These are phyloP conservation scores for Geosmithia flava DNA, from an alignment of 2,329 filamentous ascomycete genomes.

Conservation along the genomic window DNA sequence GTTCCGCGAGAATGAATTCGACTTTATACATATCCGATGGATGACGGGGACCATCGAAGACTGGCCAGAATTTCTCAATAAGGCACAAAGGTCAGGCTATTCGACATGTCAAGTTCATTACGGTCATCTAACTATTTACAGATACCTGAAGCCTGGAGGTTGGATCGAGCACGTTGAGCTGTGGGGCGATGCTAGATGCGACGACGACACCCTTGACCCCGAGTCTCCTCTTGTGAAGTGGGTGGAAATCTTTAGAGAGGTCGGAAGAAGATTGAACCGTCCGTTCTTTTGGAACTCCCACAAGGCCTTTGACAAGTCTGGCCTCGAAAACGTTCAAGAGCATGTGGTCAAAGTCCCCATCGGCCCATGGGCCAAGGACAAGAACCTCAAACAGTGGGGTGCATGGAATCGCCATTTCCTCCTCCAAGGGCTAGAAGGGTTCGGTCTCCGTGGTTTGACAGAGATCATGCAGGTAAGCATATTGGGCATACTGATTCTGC, in stretches of 20 bases:
- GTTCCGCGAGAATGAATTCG: conserved; percentile 14
- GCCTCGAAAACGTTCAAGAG: not conserved
- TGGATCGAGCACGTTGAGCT: conserved; percentile 45
- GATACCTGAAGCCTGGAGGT: conserved; percentile 34
- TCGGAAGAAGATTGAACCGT: not conserved
- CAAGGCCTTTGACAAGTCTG: not conserved
- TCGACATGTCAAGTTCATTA: not conserved
- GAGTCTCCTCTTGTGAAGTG: conserved; percentile 9
- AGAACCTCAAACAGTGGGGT: conserved; percentile 12
- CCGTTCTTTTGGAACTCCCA: not conserved
- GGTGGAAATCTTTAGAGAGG: not conserved
- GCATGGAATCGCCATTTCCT: conserved; percentile 10
- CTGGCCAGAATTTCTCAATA: conserved; percentile 12
- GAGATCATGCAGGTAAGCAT: conserved; percentile 9
- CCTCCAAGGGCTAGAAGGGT: conserved; percentile 11
- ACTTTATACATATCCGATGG: conserved; percentile 20
- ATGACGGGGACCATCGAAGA: conserved; percentile 16
- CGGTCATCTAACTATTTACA: conserved; percentile 10
- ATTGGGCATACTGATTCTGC: too few relatives aligned
- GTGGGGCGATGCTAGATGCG: conserved; percentile 8
- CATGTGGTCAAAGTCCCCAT: conserved; percentile 3
- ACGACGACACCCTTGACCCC: conserved; percentile 10
- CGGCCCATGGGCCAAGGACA: conserved; percentile 17
- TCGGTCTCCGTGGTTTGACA: conserved; percentile 9
- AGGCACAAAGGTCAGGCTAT: conserved; percentile 3